Evolutionary conservation across 805 yeast genomes (phyloP), one percentile per base, ranked within the genome.

Genomic region (Candida schatavii): DNA sequence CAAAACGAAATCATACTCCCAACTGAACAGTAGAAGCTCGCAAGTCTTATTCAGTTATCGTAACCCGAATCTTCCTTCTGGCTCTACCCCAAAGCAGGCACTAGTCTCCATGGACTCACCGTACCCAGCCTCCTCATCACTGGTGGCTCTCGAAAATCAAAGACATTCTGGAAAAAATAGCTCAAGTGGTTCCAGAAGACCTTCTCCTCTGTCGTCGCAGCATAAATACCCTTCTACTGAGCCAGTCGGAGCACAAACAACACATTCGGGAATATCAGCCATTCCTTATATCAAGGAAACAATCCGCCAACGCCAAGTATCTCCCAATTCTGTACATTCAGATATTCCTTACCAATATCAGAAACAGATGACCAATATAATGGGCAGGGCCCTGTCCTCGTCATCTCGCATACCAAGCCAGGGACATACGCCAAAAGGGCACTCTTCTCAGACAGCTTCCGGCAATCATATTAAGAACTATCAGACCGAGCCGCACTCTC

Each of bases 31-130:
- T 3, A 47, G 66, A 19, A 58, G 52, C 47, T 64, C 71, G 3
- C 73, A 66, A 46, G 44, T 60, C 34, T 49, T 68, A 31, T 68
- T 68, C 50, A 58, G 57, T 35, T 68, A 68, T 46, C 55, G 61
- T 22, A 58, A 51, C n/a, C 62, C 64, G 2, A 48, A 44, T 21
- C 52, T 46, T 7, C 43, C 48, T 4, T 21, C 29, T 19, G n/a
- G 20, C 28, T 26, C 36, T 17, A 17, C 35, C 10, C 20, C 35
- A 4, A 26, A 22, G 11, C 35, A 10, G 7, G 25, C 13, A 14
- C n/a, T n/a, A n/a, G 17, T 22, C 5, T 26, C 36, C 17, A 43
- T 43, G n/a, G 56, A 54, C 18, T 55, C 61, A 6, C 62, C 62
- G 4, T 58, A 58, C 41, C 52, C 53, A 0, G 37, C 50, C 6